These are phyloP conservation scores for Alliaria petiolata DNA, from an alignment of 345 rosid genomes.

Conservation along the genomic window DNA sequence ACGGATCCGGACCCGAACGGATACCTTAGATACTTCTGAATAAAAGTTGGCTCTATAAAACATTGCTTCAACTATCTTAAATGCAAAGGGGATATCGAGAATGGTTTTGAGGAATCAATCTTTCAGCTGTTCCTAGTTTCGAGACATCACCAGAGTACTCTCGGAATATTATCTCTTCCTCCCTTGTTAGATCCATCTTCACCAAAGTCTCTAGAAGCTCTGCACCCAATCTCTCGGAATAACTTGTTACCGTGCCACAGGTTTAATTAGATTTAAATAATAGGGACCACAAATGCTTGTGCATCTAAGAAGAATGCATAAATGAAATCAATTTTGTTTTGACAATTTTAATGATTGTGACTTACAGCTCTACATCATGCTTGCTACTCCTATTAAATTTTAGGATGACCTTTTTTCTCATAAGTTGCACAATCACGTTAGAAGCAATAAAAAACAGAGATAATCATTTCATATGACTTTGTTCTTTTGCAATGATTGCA, in stretches of 20 bases:
- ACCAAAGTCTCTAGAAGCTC: constrained; percentile 94
- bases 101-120: constrained; percentile 86
- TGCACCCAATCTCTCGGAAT: constrained; percentile 78
- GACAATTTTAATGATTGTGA: constrained; percentile 1
- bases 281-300: not conserved
- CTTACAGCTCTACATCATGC: not conserved
- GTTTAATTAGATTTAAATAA: not conserved
- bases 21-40: constrained; percentile 73
- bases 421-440: constrained; percentile 12
- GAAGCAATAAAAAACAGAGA: constrained; percentile 26
- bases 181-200: constrained; percentile 98
- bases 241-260: constrained; percentile 46
- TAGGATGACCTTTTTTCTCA: not conserved
- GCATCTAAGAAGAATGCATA: not conserved
- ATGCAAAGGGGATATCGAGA: constrained; percentile 89
- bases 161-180: constrained; percentile 91
- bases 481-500: constrained; percentile 21
- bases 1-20: no score
- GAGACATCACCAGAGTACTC: constrained; percentile 66
- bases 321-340: not conserved
- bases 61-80: constrained; percentile 95
- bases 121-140: constrained; percentile 88
- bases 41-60: constrained; percentile 93
- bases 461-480: constrained; percentile 5
- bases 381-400: not conserved